Conservation (phyloP, 176 grass and related monocot genomes). For the Carex pumila region DNA sequence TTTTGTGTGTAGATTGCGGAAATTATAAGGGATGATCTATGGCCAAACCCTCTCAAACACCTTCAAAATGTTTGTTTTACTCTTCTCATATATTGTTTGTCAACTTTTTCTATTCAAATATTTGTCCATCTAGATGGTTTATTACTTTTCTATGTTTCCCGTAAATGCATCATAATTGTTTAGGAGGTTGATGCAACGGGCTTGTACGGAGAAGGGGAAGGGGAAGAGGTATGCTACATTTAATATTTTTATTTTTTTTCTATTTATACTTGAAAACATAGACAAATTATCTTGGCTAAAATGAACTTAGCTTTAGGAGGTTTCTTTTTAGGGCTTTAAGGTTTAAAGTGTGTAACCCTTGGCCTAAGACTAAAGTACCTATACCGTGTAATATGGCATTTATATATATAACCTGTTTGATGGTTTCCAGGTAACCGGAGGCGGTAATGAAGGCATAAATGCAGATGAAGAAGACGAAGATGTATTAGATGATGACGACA, state of each 20-base stretch:
- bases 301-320: neutral
- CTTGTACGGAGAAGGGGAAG: slow-evolving; percentile 10
- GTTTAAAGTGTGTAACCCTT: neutral
- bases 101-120: neutral
- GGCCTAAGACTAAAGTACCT: neutral
- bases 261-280: neutral
- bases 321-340: neutral
- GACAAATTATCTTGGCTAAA: neutral
- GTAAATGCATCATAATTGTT: neutral
- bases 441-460: neutral
- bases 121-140: neutral
- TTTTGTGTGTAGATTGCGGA: slow-evolving; percentile 31
- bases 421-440: neutral
- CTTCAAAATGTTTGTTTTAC: slow-evolving; percentile 30
- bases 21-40: slow-evolving; percentile 41
- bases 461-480: neutral
- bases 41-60: slow-evolving; percentile 38
- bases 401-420: neutral
- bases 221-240: slow-evolving; percentile 16
- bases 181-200: slow-evolving; percentile 24
- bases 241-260: neutral
- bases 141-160: neutral
- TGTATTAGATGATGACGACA: neutral
- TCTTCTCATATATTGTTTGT: neutral
- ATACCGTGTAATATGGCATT: neutral